These are phyloP conservation scores for Trichoderma harzianum DNA, from an alignment of 2,329 filamentous ascomycete genomes.

Conservation along the genomic window DNA sequence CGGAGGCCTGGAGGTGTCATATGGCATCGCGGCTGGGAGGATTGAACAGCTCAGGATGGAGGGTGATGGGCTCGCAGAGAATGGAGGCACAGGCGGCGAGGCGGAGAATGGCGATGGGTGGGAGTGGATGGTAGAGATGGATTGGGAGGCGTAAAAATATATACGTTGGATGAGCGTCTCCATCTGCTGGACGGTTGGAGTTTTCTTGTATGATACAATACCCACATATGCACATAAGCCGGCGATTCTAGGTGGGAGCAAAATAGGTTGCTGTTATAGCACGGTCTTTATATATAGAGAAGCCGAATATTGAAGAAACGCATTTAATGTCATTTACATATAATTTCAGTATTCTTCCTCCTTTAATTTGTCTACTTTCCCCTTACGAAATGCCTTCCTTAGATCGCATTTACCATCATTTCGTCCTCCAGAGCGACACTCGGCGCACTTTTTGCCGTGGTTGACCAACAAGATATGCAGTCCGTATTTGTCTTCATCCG, in stretches of 20 bases:
- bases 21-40: constrained; percentile 46
- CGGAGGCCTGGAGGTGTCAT: constrained; percentile 56
- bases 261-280: neutral
- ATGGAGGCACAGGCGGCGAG: constrained; percentile 15
- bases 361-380: constrained; percentile 15
- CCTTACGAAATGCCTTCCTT: constrained; percentile 37
- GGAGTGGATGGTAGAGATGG: constrained; percentile 43
- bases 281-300: neutral
- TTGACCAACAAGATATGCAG: constrained; percentile 48
- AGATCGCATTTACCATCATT: constrained; percentile 39
- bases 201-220: neutral
- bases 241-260: neutral
- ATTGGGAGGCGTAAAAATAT: constrained; percentile 32
- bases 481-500: constrained; percentile 48
- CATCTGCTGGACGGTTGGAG: neutral
- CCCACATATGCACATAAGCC: neutral
- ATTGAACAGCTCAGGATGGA: constrained; percentile 41
- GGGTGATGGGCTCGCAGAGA: constrained; percentile 8
- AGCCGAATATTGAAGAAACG: neutral
- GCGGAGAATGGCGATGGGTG: constrained; percentile 29
- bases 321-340: neutral
- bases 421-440: constrained; percentile 45
- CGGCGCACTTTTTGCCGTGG: constrained; percentile 44
- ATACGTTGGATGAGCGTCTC: neutral
- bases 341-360: neutral